Evolutionary conservation across 164 flowering plant species (phyloP).

Genomic region (Dillenia turbinata): DNA sequence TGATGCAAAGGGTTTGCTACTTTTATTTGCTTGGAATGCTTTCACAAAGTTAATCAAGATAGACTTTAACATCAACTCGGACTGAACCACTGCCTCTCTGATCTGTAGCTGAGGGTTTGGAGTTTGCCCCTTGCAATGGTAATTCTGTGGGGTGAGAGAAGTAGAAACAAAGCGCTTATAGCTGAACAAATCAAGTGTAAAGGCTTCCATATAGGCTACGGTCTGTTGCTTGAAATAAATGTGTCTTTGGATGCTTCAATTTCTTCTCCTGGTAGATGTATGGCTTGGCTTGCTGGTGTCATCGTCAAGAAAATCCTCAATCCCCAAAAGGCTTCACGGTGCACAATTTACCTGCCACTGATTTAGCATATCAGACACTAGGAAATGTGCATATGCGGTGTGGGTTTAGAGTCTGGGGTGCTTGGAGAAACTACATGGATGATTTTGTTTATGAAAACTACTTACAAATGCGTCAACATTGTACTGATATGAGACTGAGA

Average conservation of each 20-base stretch:
- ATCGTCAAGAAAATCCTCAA: slow-evolving; percentile 87
- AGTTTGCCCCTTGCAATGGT: slow-evolving; percentile 88
- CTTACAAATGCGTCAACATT: no score
- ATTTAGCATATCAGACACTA: not conserved
- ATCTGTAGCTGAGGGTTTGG: slow-evolving; percentile 89
- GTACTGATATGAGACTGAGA: not conserved
- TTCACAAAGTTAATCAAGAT: slow-evolving; percentile 48
- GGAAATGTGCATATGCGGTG: not conserved
- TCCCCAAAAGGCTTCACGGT: slow-evolving; percentile 93
- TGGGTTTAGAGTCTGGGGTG: not conserved
- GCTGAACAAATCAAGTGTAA: slow-evolving; percentile 84
- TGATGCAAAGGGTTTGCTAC: no score
- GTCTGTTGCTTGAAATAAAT: slow-evolving; percentile 85
- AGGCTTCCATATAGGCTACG: slow-evolving; percentile 84
- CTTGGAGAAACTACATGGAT: no score
- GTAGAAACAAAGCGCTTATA: slow-evolving; percentile 94
- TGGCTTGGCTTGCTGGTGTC: slow-evolving; percentile 64
- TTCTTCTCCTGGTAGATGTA: slow-evolving; percentile 86
- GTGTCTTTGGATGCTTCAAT: slow-evolving; percentile 79
- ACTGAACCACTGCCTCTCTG: slow-evolving; percentile 93
- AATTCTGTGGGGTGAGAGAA: slow-evolving; percentile 79
- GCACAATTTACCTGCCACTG: slow-evolving; percentile 40
- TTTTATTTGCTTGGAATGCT: not conserved
- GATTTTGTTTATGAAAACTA: no score
- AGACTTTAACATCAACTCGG: slow-evolving; percentile 82